Percentiles rank a stretch among this genome's conserved stretches.
These are phyloP conservation scores for Pleurotus tuoliensis DNA, from an alignment of 768 basidiomycete genomes.

Conservation along the genomic window DNA sequence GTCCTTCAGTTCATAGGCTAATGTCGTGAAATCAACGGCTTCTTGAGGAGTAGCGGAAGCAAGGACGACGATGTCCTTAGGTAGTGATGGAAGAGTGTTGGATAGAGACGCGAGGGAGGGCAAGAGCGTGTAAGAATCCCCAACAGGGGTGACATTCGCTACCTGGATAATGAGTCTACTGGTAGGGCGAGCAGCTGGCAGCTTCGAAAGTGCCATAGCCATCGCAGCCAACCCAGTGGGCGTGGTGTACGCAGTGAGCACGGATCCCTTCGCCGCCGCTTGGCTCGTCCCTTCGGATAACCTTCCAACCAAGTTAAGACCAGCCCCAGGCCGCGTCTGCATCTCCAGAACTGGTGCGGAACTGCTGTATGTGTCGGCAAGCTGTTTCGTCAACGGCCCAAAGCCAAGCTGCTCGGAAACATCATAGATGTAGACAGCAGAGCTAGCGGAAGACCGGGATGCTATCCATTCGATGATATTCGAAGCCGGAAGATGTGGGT, in stretches of 20 bases:
- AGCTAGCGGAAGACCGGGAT: constrained; percentile 51
- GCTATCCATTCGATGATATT: constrained; percentile 66
- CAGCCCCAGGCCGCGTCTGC: constrained; percentile 85
- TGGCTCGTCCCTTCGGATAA: constrained; percentile 76
- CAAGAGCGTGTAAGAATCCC: constrained; percentile 64
- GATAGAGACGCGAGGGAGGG: constrained; percentile 74
- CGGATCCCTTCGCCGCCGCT: constrained; percentile 53
- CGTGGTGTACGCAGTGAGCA: constrained; percentile 79
- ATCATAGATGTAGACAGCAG: constrained; percentile 77
- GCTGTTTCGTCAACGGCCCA: constrained; percentile 66
- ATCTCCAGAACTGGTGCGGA: constrained; percentile 59
- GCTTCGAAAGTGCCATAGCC: constrained; percentile 69
- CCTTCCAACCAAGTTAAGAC: constrained; percentile 72
- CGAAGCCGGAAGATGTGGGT: constrained; percentile 51
- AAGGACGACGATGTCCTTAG: constrained; percentile 65
- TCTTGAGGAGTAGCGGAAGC: constrained; percentile 86
- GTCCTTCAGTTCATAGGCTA: constrained; percentile 66
- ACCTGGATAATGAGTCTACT: constrained; percentile 82
- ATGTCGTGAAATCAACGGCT: constrained; percentile 67
- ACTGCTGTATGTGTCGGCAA: constrained; percentile 39
- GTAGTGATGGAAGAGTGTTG: constrained; percentile 55
- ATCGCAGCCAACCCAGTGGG: constrained; percentile 81
- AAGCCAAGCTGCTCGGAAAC: constrained; percentile 83
- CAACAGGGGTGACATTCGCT: constrained; percentile 65
- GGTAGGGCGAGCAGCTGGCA: constrained; percentile 58